Evolutionary conservation across 108 stramenopile species (phyloP).

Genomic region (Cyclostephanos invisitatus): DNA sequence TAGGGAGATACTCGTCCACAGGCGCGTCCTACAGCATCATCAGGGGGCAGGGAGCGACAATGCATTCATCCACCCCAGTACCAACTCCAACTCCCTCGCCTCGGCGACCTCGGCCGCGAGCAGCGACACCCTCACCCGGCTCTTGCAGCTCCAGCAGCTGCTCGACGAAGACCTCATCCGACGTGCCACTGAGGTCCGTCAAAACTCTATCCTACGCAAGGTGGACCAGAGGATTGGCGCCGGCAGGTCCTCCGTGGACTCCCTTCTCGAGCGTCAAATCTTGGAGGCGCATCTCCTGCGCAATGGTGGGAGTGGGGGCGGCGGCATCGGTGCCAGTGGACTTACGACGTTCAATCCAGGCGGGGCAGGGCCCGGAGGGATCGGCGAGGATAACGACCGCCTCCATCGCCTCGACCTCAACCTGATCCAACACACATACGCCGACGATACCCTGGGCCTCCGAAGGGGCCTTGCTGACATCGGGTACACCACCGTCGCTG

Average conservation of each 20-base stretch:
- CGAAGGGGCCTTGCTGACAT: not conserved
- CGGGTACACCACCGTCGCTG: not conserved
- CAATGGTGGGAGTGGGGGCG: not conserved
- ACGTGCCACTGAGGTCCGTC: slow-evolving; percentile 8
- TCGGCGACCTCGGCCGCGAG: not conserved
- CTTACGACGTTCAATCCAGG: not conserved
- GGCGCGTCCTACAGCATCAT: not conserved
- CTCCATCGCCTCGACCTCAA: not conserved
- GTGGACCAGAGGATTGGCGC: not conserved
- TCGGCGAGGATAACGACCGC: not conserved
- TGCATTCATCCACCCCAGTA: not conserved
- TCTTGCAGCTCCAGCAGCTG: not conserved
- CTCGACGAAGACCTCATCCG: slow-evolving; percentile 9
- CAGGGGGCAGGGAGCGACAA: not conserved
- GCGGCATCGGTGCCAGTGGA: not conserved
- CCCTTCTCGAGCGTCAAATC: not conserved
- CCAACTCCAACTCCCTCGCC: not conserved
- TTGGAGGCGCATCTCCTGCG: slow-evolving; percentile 6
- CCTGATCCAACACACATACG: not conserved
- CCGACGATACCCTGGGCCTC: not conserved
- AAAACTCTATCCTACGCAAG: slow-evolving; percentile 1
- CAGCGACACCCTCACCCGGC: slow-evolving; percentile 1
- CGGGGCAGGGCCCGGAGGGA: not conserved
- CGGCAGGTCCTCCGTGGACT: not conserved
- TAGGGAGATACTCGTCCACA: not conserved